Percentiles rank a stretch among this genome's conserved stretches.
These are phyloP conservation scores for Salix viminalis DNA, from an alignment of 345 rosid species.

Conservation along the genomic window DNA sequence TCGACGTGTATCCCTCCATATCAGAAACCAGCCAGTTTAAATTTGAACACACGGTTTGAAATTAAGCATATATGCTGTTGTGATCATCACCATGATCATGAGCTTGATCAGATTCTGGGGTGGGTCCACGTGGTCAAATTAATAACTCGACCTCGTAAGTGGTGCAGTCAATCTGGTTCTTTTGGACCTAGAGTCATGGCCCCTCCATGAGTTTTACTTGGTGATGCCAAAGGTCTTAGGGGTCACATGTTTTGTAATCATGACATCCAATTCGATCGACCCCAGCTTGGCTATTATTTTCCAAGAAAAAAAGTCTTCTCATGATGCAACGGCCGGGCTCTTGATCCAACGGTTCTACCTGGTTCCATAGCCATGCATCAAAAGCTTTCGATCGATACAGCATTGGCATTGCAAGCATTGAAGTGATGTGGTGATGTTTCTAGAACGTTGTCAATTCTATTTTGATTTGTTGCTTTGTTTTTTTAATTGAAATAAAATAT, in stretches of 20 bases:
- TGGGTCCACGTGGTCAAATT: conserved; percentile 24
- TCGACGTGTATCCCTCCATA: background rate
- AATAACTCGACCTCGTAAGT: conserved; percentile 17
- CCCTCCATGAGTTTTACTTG: conserved; percentile 1
- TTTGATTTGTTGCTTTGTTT: too few relatives aligned
- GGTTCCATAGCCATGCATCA: background rate
- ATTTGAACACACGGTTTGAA: conserved; percentile 16
- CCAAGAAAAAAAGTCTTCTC: conserved; percentile 6
- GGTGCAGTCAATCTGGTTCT: conserved; percentile 29
- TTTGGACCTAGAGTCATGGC: background rate
- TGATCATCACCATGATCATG: background rate
- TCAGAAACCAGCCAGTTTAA: background rate
- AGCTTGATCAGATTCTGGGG: conserved; percentile 1
- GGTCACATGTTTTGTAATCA: conserved; percentile 20
- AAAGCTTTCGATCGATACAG: background rate
- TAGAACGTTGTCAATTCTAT: too few relatives aligned
- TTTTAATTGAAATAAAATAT: too few relatives aligned
- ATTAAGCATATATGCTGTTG: background rate
- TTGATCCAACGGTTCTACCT: conserved; percentile 22
- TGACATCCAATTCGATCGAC: background rate
- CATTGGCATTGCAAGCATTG: background rate
- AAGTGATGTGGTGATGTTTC: background rate
- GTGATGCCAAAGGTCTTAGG: background rate
- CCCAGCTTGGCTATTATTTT: background rate
- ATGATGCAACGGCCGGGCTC: conserved; percentile 2